Percentiles rank a stretch among this genome's conserved stretches.
Evolutionary conservation across 306 rosid species (phyloP).

Genomic region (Vicia sativa): DNA sequence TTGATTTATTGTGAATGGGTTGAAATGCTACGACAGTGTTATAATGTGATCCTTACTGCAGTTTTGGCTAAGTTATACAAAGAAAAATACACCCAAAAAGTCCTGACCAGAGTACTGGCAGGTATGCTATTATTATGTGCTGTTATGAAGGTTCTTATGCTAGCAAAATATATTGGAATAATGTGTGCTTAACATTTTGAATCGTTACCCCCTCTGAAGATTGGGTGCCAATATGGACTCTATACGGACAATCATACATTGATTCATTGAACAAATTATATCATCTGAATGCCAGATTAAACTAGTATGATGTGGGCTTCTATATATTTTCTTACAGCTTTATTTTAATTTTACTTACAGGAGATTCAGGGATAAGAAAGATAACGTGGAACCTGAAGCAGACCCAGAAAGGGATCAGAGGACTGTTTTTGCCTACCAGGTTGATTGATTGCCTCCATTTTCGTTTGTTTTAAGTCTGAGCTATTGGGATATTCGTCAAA

Average conservation of each 20-base stretch:
- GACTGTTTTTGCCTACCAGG: conserved; percentile 99
- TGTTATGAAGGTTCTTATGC: conserved; percentile 24
- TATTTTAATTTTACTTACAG: conserved; percentile 50
- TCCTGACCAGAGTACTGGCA: conserved; percentile 6
- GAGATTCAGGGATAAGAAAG: conserved; percentile 92
- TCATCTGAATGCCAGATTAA: conserved; percentile 1
- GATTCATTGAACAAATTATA: background rate
- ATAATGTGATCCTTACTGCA: conserved; percentile 11
- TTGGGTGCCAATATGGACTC: background rate
- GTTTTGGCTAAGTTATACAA: conserved; percentile 6
- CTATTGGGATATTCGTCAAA: conserved; percentile 18
- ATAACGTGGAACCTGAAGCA: conserved; percentile 88
- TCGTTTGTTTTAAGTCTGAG: background rate
- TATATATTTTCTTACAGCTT: conserved; percentile 16
- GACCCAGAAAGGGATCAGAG: conserved; percentile 99
- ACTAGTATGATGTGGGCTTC: background rate
- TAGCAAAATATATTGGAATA: background rate
- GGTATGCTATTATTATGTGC: conserved; percentile 25
- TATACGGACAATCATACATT: background rate
- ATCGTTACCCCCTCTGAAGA: conserved; percentile 4
- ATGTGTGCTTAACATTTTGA: conserved; percentile 7
- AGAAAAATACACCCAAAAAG: conserved; percentile 8
- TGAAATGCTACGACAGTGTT: conserved; percentile 9
- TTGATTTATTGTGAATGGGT: conserved; percentile 12
- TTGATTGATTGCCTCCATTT: conserved; percentile 29